Evolutionary conservation across 768 basidiomycete genomes (phyloP).

Genomic region (Hygrophorus pudorinus): DNA sequence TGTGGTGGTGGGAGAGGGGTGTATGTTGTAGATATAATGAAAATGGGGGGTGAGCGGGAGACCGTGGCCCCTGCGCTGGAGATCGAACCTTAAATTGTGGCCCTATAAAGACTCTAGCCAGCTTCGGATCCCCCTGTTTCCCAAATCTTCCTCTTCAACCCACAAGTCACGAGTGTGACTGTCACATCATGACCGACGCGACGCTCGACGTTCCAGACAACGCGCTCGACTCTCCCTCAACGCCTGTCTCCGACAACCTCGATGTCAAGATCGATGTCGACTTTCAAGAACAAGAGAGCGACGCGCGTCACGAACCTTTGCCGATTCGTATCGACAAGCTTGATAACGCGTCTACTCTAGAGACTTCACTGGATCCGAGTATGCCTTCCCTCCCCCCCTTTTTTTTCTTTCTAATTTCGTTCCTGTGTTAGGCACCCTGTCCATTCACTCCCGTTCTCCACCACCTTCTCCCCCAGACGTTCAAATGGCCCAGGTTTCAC

Average conservation of each 20-base stretch:
- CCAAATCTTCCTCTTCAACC: constrained; percentile 59
- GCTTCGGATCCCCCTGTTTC: constrained; percentile 61
- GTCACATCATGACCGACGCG: constrained; percentile 64
- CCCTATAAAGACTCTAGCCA: constrained; percentile 73
- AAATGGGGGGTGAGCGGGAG: constrained; percentile 14
- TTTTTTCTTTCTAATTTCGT: constrained; percentile 14
- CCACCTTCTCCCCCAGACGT: constrained; percentile 44
- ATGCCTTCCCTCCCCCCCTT: constrained; percentile 19
- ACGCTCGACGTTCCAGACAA: constrained; percentile 26
- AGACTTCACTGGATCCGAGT: constrained; percentile 44
- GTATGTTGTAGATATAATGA: constrained; percentile 10
- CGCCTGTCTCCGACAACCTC: constrained; percentile 43
- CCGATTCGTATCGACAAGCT: constrained; percentile 34
- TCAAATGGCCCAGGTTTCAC: constrained; percentile 40
- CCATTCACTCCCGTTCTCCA: constrained; percentile 34
- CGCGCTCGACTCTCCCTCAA: constrained; percentile 42
- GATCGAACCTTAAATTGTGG: constrained; percentile 77
- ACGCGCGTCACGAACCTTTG: constrained; percentile 53
- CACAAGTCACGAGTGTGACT: constrained; percentile 55
- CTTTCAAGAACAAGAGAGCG: constrained; percentile 53
- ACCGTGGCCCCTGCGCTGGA: constrained; percentile 62
- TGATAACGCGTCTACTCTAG: constrained; percentile 32
- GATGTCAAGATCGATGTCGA: constrained; percentile 59
- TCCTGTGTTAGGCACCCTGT: constrained; percentile 34
- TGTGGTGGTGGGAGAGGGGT: too few species aligned